Base-by-base conservation (phyloP, 306 rosid species). In the Rosa persica region DNA sequence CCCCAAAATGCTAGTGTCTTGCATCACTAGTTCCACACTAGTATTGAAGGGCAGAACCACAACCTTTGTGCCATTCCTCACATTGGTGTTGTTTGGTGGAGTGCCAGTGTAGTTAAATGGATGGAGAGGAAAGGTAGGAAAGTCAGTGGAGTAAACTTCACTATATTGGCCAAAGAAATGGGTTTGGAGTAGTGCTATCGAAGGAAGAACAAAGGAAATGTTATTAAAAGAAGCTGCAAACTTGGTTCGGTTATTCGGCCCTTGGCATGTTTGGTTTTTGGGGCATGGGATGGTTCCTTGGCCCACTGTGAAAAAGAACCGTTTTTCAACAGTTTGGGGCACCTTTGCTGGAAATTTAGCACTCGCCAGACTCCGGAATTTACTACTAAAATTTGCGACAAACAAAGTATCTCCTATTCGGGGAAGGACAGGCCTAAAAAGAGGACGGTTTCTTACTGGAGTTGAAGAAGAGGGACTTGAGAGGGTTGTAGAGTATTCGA, bases 211-310 rank as follows among this genome's bases (percentile, higher is more conserved):
- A 65, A 90, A 93, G 0, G 96, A 90, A 1, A 82, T 67, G 72
- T 93, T 93, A 81, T 86, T 93, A 3, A 93, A 39, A 2, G 92
- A 74, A 38, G 92, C 96, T 6, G 89, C 83, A 57, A 90, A 93
- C 57, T 84, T 93, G 46, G 92, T 72, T 43, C 84, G 82, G 61
- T 89, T 91, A 49, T 67, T 90, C 12, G 96, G 96, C 20, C 96
- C 97, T 72, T 88, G 93, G 44, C 97, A 93, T 0, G 91, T 88
- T 61, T 89, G 87, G 81, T 89, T 93, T 57, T 47, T 79, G 0
- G 85, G 91, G 76, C 97, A 90, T 11, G 96, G 97, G 76, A 73
- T 82, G 64, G 84, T 88, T 7, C 93, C 96, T 1, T 90, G 86
- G 17, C 96, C 89, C 4, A 90, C 38, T 0, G 90, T 81, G 89